Evolutionary conservation across 257 asterid species (phyloP).

Genomic region (Salvia hispanica): DNA sequence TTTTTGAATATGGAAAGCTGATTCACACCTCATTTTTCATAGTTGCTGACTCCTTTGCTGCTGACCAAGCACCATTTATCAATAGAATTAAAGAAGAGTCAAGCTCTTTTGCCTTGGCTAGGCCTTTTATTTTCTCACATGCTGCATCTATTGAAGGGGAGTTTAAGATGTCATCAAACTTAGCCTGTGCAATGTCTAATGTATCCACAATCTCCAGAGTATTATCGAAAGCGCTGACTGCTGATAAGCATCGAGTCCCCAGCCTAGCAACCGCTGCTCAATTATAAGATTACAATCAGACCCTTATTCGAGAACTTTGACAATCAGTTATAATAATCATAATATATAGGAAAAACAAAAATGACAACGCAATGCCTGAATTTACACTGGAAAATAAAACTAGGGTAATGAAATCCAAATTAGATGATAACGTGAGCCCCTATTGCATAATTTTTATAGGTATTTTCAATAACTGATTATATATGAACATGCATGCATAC

Average conservation of each 20-base stretch:
- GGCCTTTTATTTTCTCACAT: constrained; percentile 84
- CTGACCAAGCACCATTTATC: constrained; percentile 91
- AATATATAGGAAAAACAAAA: constrained; percentile 1
- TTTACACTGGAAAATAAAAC: constrained; percentile 11
- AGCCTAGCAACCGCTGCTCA: constrained; percentile 82
- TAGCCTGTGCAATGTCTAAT: constrained; percentile 82
- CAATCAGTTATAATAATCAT: not conserved
- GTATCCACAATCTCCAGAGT: constrained; percentile 84
- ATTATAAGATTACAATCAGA: constrained; percentile 21
- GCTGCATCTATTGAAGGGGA: constrained; percentile 76
- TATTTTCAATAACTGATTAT: not conserved
- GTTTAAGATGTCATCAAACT: constrained; percentile 83
- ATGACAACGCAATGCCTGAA: constrained; percentile 2
- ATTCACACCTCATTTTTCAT: constrained; percentile 80
- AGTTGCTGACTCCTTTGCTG: constrained; percentile 79
- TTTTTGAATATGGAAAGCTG: not conserved
- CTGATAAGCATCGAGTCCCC: constrained; percentile 87
- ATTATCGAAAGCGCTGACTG: constrained; percentile 90
- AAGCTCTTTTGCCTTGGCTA: constrained; percentile 84
- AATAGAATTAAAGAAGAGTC: constrained; percentile 86
- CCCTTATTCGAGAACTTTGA: constrained; percentile 25
- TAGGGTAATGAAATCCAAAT: not conserved
- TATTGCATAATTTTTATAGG: not conserved
- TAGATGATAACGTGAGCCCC: not conserved
- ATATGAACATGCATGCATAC: constrained; percentile 2